Evolutionary conservation across 768 basidiomycete species (phyloP).

Genomic region (Rhizopogon roseolus): DNA sequence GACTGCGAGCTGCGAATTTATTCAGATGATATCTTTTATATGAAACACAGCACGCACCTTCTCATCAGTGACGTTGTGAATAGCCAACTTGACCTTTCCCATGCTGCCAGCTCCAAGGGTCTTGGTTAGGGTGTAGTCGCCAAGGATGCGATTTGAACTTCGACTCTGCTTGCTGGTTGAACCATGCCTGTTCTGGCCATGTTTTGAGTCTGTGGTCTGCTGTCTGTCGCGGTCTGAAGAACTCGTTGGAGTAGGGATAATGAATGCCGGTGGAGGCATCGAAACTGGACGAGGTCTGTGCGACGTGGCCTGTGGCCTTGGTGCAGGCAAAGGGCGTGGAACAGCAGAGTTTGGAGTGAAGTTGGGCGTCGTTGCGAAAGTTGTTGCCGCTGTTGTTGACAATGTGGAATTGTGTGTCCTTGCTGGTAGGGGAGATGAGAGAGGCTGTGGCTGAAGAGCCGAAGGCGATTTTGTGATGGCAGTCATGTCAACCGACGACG

Average conservation of each 20-base stretch:
- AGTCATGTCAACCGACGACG: conserved; percentile 56
- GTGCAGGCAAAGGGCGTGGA: conserved; percentile 29
- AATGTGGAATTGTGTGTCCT: conserved; percentile 5
- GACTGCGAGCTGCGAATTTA: conserved; percentile 74
- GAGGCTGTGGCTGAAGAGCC: conserved; percentile 22
- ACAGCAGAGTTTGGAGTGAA: conserved; percentile 23
- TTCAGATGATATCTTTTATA: not conserved
- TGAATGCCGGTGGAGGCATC: conserved; percentile 64
- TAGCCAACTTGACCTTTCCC: conserved; percentile 98
- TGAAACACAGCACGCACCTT: conserved; percentile 56
- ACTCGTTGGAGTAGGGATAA: conserved; percentile 26
- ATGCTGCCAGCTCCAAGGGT: conserved; percentile 97
- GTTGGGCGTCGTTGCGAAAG: conserved; percentile 6
- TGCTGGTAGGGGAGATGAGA: conserved; percentile 11
- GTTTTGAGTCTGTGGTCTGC: conserved; percentile 22
- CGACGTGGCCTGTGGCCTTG: conserved; percentile 17
- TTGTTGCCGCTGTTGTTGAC: conserved; percentile 7
- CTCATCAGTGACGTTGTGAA: conserved; percentile 83
- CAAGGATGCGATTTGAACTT: conserved; percentile 55
- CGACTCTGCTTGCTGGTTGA: conserved; percentile 31
- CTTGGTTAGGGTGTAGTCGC: conserved; percentile 95
- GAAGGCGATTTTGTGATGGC: conserved; percentile 27
- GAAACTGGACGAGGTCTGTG: conserved; percentile 60
- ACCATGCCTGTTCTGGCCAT: conserved; percentile 25
- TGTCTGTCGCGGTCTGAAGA: conserved; percentile 28